Evolutionary conservation across 441 rosid species (phyloP).

Genomic region (Daphne laureola): DNA sequence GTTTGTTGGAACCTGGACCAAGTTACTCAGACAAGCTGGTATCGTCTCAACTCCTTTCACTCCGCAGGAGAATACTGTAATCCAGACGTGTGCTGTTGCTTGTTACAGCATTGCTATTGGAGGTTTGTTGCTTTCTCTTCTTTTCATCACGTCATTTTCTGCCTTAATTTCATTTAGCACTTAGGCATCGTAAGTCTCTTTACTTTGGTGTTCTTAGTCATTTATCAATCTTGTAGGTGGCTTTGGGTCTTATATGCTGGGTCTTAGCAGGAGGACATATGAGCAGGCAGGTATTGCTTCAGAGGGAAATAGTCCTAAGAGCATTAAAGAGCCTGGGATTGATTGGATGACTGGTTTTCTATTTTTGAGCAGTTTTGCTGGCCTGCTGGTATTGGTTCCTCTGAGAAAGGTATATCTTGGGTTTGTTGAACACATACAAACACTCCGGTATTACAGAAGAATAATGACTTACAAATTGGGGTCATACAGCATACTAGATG

Average conservation of each 20-base stretch:
- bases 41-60: slow-evolving; percentile 35
- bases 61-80: slow-evolving; percentile 47
- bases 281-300: slow-evolving; percentile 50
- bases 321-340: slow-evolving; percentile 72
- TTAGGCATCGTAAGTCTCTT: too few species aligned
- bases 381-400: slow-evolving; percentile 76
- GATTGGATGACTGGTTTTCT: slow-evolving; percentile 93
- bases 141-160: background rate
- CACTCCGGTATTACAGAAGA: too few species aligned
- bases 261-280: slow-evolving; percentile 63
- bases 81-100: slow-evolving; percentile 56
- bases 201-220: background rate
- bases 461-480: background rate
- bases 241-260: slow-evolving; percentile 82
- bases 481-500: background rate
- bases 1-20: slow-evolving; percentile 39
- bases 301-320: slow-evolving; percentile 51
- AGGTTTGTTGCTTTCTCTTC: slow-evolving; percentile 20
- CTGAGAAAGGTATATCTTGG: slow-evolving; percentile 57
- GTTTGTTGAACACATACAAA: too few species aligned
- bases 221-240: slow-evolving; percentile 49
- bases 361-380: slow-evolving; percentile 69
- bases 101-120: slow-evolving; percentile 49
- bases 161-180: too few species aligned
- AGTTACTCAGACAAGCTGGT: slow-evolving; percentile 39